These are phyloP conservation scores for Spathaspora sp. DNA, from an alignment of 1,139 yeast species.

Conservation along the genomic window DNA sequence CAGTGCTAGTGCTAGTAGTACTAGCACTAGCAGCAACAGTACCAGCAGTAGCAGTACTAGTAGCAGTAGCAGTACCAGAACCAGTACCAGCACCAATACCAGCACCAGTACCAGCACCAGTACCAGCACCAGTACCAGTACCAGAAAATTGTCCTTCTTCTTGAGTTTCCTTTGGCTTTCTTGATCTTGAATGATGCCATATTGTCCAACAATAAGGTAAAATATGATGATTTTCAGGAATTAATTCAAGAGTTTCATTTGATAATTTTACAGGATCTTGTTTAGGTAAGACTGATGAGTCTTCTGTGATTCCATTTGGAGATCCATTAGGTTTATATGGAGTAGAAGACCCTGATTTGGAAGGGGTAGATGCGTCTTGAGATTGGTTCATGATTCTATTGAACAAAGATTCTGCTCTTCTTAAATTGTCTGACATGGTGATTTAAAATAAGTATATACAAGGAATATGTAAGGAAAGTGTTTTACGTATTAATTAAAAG, in stretches of 20 bases:
- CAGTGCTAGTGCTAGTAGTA: too few species aligned
- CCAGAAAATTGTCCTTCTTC: too few species aligned
- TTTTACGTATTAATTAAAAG: neutral
- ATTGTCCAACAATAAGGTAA: slow-evolving; percentile 52
- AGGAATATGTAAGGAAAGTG: neutral
- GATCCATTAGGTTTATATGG: neutral
- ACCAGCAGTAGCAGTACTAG: too few species aligned
- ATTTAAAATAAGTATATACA: neutral
- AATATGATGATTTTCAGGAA: slow-evolving; percentile 36
- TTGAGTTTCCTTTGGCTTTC: slow-evolving; percentile 16
- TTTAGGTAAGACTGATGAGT: slow-evolving; percentile 28
- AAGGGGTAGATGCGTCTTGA: slow-evolving; percentile 10
- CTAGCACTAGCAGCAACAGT: too few species aligned
- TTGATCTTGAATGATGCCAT: slow-evolving; percentile 45
- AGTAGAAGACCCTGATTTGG: slow-evolving; percentile 8
- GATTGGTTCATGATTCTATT: slow-evolving; percentile 49
- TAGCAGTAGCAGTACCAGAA: too few species aligned
- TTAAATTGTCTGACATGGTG: slow-evolving; percentile 49
- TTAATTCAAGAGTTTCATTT: slow-evolving; percentile 29
- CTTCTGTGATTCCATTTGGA: slow-evolving; percentile 3
- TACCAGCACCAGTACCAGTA: too few species aligned
- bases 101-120: too few species aligned
- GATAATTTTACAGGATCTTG: slow-evolving; percentile 36
- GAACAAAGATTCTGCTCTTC: slow-evolving; percentile 50
- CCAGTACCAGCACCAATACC: too few species aligned